Percentiles rank a stretch among this genome's conserved stretches.
phyloP scores from a whole-genome alignment of 495 filamentous ascomycete species.

The Oidiodendron maius region DNA sequence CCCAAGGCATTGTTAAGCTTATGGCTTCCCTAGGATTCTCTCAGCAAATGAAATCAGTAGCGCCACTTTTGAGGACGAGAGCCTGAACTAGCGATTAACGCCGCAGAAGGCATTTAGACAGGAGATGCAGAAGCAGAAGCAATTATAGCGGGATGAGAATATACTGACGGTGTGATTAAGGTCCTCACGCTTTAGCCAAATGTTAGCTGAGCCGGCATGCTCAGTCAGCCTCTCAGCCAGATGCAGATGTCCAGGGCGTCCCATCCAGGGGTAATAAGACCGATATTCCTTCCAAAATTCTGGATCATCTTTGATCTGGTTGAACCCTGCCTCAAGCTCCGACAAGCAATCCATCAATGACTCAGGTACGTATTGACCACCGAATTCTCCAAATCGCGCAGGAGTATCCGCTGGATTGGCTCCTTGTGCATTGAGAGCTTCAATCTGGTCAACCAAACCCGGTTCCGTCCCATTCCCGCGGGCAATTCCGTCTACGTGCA shows the following conservation, averaged over 20 bases:
- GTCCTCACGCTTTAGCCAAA: constrained; percentile 95
- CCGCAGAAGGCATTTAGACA: too few species aligned
- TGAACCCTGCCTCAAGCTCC: constrained; percentile 89
- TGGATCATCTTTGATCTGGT: constrained; percentile 75
- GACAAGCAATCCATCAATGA: constrained; percentile 94
- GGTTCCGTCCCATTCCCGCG: constrained; percentile 49
- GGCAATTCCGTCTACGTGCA: constrained; percentile 56
- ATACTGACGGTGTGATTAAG: constrained; percentile 83
- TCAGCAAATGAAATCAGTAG: too few species aligned
- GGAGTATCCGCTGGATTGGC: constrained; percentile 49
- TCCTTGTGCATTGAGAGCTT: constrained; percentile 55
- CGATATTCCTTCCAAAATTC: constrained; percentile 96
- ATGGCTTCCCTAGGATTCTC: too few species aligned
- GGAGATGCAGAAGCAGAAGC: too few species aligned
- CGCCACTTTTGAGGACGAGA: too few species aligned
- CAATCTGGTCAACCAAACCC: constrained; percentile 65
- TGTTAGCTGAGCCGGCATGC: constrained; percentile 81
- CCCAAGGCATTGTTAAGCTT: constrained; percentile 98
- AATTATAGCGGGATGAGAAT: too few species aligned
- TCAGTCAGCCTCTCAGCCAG: constrained; percentile 82
- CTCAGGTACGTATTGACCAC: constrained; percentile 98
- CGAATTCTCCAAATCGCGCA: constrained; percentile 90
- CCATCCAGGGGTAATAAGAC: constrained; percentile 97
- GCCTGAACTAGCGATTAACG: too few species aligned
- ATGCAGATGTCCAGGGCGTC: constrained; percentile 86